A percentile compares a stretch with the other conserved stretches of the same genome.
These are phyloP conservation scores for Curvularia verruculosa DNA, from an alignment of 2,329 filamentous ascomycete species.

Conservation along the genomic window DNA sequence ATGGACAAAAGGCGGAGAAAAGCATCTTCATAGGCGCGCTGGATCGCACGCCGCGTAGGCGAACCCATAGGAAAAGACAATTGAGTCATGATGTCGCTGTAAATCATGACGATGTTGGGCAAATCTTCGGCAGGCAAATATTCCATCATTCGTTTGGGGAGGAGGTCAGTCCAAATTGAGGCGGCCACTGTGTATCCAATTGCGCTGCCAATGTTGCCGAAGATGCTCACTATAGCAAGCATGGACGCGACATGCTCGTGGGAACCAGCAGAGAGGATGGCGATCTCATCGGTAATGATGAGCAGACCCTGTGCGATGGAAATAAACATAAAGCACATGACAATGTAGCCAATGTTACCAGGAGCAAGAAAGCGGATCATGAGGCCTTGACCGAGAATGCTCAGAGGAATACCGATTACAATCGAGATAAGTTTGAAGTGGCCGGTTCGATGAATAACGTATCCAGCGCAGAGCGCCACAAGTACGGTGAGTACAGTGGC, in stretches of 20 bases:
- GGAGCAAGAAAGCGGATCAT: slow-evolving; percentile 39
- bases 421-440: slow-evolving; percentile 27
- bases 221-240: slow-evolving; percentile 59
- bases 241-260: slow-evolving; percentile 55
- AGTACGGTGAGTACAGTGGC: slow-evolving; percentile 39
- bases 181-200: slow-evolving; percentile 59
- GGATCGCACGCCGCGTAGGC: slow-evolving; percentile 51
- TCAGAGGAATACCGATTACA: slow-evolving; percentile 25
- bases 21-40: slow-evolving; percentile 33
- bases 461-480: slow-evolving; percentile 15
- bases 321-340: slow-evolving; percentile 42
- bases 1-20: slow-evolving; percentile 17
- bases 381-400: slow-evolving; percentile 29
- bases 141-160: slow-evolving; percentile 15
- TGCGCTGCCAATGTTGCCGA: slow-evolving; percentile 60
- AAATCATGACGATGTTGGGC: slow-evolving; percentile 50
- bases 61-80: slow-evolving; percentile 58
- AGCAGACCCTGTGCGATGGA: slow-evolving; percentile 31
- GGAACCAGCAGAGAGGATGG: slow-evolving; percentile 38
- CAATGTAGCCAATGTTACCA: slow-evolving; percentile 34
- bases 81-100: slow-evolving; percentile 60
- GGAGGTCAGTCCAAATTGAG: slow-evolving; percentile 63
- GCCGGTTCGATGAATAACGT: slow-evolving; percentile 24
- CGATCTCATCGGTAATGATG: slow-evolving; percentile 31
- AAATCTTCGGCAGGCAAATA: slow-evolving; percentile 51